phyloP scores from a whole-genome alignment of 805 yeast species.

The Candida anglica region DNA sequence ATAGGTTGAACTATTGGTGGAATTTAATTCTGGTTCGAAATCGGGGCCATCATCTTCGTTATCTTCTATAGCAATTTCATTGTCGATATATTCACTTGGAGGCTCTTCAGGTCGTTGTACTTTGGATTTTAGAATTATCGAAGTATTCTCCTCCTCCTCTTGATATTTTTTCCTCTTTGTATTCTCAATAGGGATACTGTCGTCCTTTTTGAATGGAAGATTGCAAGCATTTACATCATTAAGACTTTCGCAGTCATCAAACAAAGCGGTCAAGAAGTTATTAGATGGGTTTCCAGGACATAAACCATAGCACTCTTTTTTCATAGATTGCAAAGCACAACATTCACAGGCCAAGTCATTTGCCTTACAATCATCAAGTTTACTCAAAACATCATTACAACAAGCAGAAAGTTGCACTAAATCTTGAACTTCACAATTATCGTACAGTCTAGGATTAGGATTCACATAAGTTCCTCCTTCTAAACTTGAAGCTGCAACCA shows the following conservation, averaged over 20 bases:
- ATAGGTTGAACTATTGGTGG: too few relatives aligned
- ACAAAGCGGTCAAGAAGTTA: conserved; percentile 41
- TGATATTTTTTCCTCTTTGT: conserved; percentile 15
- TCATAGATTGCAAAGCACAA: conserved; percentile 50
- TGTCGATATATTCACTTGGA: too few relatives aligned
- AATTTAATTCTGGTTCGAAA: too few relatives aligned
- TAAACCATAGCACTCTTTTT: conserved; percentile 41
- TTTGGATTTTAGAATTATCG: conserved; percentile 1
- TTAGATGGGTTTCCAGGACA: conserved; percentile 48
- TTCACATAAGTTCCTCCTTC: conserved; percentile 43
- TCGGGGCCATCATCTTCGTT: too few relatives aligned
- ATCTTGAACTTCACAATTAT: conserved; percentile 42
- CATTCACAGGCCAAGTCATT: conserved; percentile 55
- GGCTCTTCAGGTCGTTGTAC: too few relatives aligned
- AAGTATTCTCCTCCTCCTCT: conserved; percentile 4
- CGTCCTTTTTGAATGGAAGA: conserved; percentile 45
- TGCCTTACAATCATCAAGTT: conserved; percentile 47
- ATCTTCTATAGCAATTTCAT: too few relatives aligned
- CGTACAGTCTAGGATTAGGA: conserved; percentile 40
- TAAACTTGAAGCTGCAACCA: not conserved
- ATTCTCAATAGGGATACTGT: conserved; percentile 21
- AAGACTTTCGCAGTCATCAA: conserved; percentile 42
- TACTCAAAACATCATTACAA: conserved; percentile 43
- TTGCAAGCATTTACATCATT: conserved; percentile 50
- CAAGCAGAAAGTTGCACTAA: conserved; percentile 39